phyloP scores from a whole-genome alignment of 352 stramenopile species.

The Phytophthora hybrid region DNA sequence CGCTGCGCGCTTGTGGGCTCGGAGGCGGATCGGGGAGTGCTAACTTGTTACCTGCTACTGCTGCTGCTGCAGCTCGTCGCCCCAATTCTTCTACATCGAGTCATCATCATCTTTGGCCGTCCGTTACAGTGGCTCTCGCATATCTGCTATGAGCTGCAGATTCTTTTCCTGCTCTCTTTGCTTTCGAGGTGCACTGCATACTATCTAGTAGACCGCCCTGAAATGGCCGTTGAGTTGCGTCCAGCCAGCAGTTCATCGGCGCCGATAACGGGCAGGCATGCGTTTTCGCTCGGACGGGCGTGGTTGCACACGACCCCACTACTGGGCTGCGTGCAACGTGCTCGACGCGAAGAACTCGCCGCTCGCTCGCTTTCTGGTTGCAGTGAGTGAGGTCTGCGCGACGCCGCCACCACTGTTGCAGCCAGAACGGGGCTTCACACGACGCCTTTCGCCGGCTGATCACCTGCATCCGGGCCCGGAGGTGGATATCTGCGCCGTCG shows the following conservation, averaged over 20 bases:
- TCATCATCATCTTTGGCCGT: constrained; percentile 3
- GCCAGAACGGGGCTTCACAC: neutral
- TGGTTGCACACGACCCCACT: neutral
- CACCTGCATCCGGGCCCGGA: neutral
- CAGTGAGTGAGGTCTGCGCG: too few species aligned
- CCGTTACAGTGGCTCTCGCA: constrained; percentile 12
- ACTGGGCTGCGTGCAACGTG: neutral
- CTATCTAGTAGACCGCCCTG: too few species aligned
- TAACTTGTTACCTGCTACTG: too few species aligned
- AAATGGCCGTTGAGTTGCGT: constrained; percentile 29
- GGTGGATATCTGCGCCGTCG: constrained; percentile 8
- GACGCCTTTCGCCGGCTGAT: neutral
- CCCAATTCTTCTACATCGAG: constrained; percentile 17
- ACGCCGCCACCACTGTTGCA: too few species aligned
- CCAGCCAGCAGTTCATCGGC: neutral
- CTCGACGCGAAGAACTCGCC: neutral
- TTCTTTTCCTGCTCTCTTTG: neutral
- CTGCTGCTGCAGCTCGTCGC: neutral
- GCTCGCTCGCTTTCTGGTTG: neutral
- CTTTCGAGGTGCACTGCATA: constrained; percentile 13
- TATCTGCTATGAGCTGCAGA: neutral
- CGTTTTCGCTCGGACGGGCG: constrained; percentile 1
- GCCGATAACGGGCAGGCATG: constrained; percentile 7
- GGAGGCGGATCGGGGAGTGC: constrained; percentile 23
- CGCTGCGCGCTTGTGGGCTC: constrained; percentile 2